Base-by-base conservation (phyloP, 2,329 filamentous ascomycete genomes). In the Trichoderma sp. region DNA sequence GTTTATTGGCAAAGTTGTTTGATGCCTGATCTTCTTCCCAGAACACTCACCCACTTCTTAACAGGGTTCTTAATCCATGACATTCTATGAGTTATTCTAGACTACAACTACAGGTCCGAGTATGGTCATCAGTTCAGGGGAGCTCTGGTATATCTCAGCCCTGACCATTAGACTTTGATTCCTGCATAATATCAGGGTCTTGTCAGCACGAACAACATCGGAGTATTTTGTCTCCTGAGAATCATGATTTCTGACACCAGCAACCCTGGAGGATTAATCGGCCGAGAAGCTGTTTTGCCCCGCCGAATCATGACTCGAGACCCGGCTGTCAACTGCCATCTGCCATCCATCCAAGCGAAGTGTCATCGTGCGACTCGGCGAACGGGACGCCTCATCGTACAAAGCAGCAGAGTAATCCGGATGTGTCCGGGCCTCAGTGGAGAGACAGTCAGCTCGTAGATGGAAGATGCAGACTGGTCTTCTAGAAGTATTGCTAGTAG, bases 251-350 rank as follows among this genome's bases (percentile, higher is more conserved):
- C 50, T 58, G 55, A 13, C 36, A 34, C 59, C 6, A 15, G 23
- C 5, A 59, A 26, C 55, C 13, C 26, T 68, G 20, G 36, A 23
- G 36, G 20, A 34, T 59, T 59, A 32, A 39, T 36, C 32, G 63
- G 20, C 30, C 17, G 34, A 43, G 59, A 43, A 43, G 34, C 47
- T 20, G 5, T 13, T 20, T 26, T n/a, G 36, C 36, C 55, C 65
- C 55, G 39, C 55, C 23, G 17, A 32, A 32, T 30, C 36, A 68
- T 61, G 65, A 68, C 65, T 68, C 65, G 65, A 68, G 26, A 50
- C 36, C 36, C 26, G 50, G 55, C 26, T 26, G 55, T 39, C 30
- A 59, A 20, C n/a, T 20, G 57, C 47, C 63, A 34, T 55, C 63
- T 30, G 63, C 26, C 63, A 36, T 47, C n/a, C 47, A 20, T 55